These are phyloP conservation scores for Phytophthora hibernalis DNA, from an alignment of 352 stramenopile species.

Conservation along the genomic window DNA sequence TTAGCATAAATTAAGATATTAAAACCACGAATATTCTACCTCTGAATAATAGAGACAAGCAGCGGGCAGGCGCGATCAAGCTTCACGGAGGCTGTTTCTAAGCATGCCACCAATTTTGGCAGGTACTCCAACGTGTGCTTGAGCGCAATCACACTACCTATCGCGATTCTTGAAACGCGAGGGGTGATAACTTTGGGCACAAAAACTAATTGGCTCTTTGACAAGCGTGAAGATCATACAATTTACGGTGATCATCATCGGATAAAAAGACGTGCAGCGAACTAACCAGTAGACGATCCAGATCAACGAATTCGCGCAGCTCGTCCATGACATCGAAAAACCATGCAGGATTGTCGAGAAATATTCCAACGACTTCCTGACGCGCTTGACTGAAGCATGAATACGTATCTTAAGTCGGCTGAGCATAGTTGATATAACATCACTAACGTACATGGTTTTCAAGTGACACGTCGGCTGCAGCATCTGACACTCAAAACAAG, in stretches of 20 bases:
- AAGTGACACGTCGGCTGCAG: conserved; percentile 78
- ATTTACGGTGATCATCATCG: not conserved
- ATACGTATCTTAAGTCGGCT: not conserved
- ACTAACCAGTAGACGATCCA: conserved; percentile 77
- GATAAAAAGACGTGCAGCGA: not conserved
- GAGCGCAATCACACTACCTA: conserved; percentile 83
- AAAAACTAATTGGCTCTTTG: conserved; percentile 76
- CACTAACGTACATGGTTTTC: conserved; percentile 73
- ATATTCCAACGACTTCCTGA: conserved; percentile 75
- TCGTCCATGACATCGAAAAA: conserved; percentile 87
- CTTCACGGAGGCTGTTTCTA: conserved; percentile 46
- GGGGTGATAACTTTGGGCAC: conserved; percentile 82
- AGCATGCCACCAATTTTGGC: conserved; percentile 58
- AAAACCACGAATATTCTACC: conserved; percentile 37
- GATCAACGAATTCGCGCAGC: conserved; percentile 71
- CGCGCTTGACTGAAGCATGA: conserved; percentile 56
- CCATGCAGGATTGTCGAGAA: conserved; percentile 81
- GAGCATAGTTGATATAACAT: not conserved
- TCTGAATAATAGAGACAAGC: conserved; percentile 72
- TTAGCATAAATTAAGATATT: conserved; percentile 9
- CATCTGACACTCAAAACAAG: conserved; percentile 52
- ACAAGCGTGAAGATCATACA: conserved; percentile 1
- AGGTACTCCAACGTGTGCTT: conserved; percentile 83
- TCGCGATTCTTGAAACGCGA: conserved; percentile 68
- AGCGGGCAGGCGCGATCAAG: conserved; percentile 47